phyloP scores from a whole-genome alignment of 1,284 basidiomycete genomes.

The Tranzscheliella williamsii region DNA sequence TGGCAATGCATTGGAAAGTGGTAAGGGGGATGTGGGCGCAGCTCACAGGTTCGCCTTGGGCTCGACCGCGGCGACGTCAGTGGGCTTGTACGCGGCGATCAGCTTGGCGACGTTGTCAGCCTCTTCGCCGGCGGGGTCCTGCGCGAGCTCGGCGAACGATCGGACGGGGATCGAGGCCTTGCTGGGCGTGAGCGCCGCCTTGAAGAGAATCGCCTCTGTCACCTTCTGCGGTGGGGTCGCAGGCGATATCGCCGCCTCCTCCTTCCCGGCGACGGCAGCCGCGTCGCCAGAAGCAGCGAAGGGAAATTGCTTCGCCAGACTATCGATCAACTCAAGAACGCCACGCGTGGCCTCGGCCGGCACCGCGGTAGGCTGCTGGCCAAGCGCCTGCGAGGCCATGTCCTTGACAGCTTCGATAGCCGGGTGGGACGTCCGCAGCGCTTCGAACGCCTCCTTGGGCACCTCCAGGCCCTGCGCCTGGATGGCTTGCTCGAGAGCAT shows the following conservation, averaged over 20 bases:
- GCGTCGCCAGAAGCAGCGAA: constrained; percentile 62
- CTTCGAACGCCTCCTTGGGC: constrained; percentile 65
- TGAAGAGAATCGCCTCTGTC: constrained; percentile 74
- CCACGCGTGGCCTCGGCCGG: constrained; percentile 64
- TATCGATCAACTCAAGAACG: constrained; percentile 67
- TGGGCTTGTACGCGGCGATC: no score
- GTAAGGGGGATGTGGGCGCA: no score
- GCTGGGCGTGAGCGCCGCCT: constrained; percentile 66
- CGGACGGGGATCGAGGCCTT: constrained; percentile 63
- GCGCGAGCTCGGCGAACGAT: constrained; percentile 27
- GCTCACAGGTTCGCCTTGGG: neutral
- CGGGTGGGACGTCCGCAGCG: constrained; percentile 66
- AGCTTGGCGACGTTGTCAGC: constrained; percentile 19
- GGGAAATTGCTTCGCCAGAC: constrained; percentile 69
- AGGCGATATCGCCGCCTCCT: constrained; percentile 58
- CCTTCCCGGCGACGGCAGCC: constrained; percentile 63
- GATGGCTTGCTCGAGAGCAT: constrained; percentile 69
- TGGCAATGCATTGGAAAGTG: no score
- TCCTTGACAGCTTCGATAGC: constrained; percentile 57
- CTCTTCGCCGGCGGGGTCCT: constrained; percentile 26
- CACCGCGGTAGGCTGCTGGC: constrained; percentile 60
- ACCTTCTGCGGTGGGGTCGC: constrained; percentile 66
- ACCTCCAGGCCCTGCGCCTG: constrained; percentile 66
- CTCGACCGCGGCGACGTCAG: no score
- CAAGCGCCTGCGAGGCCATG: constrained; percentile 35